phyloP scores from a whole-genome alignment of 2,329 filamentous ascomycete species.

The Aspergillus pseudoglaucus region DNA sequence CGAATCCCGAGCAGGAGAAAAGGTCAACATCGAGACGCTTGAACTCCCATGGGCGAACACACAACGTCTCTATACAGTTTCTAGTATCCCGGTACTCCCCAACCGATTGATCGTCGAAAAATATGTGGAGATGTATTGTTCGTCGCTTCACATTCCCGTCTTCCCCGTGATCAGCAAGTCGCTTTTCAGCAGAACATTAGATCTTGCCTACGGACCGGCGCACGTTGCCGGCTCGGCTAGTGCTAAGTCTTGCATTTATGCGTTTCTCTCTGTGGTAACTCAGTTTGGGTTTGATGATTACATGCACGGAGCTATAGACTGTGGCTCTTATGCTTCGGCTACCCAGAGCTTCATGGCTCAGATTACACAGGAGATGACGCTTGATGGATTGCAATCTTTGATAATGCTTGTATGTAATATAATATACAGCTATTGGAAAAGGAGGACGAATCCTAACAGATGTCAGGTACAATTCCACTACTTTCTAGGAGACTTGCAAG shows the following conservation, averaged over 20 bases:
- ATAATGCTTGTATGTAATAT: constrained; percentile 8
- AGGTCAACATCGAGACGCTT: constrained; percentile 1
- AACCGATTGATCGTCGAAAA: constrained; percentile 1
- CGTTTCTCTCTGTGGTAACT: constrained; percentile 4
- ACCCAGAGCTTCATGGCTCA: constrained; percentile 2
- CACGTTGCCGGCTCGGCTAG: constrained; percentile 1
- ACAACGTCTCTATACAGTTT: background rate
- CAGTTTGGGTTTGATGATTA: constrained; percentile 6
- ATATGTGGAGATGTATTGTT: constrained; percentile 3
- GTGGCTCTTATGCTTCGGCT: constrained; percentile 5
- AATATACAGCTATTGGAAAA: background rate
- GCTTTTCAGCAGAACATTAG: constrained; percentile 4
- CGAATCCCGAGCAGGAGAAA: constrained; percentile 3
- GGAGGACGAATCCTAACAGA: background rate
- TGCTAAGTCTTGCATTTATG: constrained; percentile 8
- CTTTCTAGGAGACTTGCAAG: constrained; percentile 10
- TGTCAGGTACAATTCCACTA: constrained; percentile 9
- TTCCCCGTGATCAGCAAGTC: constrained; percentile 10
- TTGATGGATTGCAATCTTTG: constrained; percentile 8
- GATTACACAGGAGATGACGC: constrained; percentile 10
- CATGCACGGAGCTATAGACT: constrained; percentile 5
- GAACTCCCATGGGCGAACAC: constrained; percentile 1
- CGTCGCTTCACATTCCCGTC: constrained; percentile 7
- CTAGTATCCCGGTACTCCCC: background rate
- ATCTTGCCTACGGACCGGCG: constrained; percentile 5